These are phyloP conservation scores for Aspergillus floridensis DNA, from an alignment of 2,329 filamentous ascomycete genomes.

Conservation along the genomic window DNA sequence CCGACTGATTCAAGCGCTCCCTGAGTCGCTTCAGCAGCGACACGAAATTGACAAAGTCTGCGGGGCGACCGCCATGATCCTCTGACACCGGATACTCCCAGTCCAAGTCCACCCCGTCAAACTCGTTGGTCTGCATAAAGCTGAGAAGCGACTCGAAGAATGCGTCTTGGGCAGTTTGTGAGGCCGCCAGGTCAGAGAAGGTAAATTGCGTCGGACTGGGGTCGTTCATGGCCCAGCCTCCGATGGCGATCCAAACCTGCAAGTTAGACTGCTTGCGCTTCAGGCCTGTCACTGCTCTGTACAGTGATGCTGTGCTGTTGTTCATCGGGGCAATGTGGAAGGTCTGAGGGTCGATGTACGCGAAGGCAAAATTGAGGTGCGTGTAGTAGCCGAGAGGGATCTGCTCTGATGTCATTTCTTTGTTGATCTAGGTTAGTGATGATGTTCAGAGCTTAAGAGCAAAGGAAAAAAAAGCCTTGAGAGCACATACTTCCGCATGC, in stretches of 20 bases:
- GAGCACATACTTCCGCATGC: conserved; percentile 17
- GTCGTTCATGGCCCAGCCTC: conserved; percentile 27
- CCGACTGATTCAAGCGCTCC: conserved; percentile 1
- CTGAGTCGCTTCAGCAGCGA: conserved; percentile 8
- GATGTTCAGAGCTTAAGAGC: too few relatives aligned
- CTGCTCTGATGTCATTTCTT: conserved; percentile 16
- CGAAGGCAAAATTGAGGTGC: conserved; percentile 44
- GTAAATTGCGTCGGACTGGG: conserved; percentile 17
- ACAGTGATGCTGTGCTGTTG: conserved; percentile 15
- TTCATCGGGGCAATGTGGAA: conserved; percentile 30
- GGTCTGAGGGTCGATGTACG: conserved; percentile 40
- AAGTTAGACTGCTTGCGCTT: conserved; percentile 27
- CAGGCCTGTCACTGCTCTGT: conserved; percentile 28
- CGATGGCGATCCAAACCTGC: conserved; percentile 25
- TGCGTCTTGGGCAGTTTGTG: conserved; percentile 6
- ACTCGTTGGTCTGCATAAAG: conserved; percentile 11
- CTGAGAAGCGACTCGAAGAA: conserved; percentile 16
- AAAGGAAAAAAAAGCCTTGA: background rate
- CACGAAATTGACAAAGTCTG: conserved; percentile 12
- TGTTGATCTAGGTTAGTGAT: background rate
- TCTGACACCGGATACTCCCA: conserved; percentile 19
- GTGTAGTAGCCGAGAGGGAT: conserved; percentile 24
- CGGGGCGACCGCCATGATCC: conserved; percentile 10
- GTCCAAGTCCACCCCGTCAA: conserved; percentile 18
- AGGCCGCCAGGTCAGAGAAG: conserved; percentile 19